A percentile compares a stretch with the other conserved stretches of the same genome.
Conservation (phyloP, 441 rosid genomes). For the Flueggea neowawraea region DNA sequence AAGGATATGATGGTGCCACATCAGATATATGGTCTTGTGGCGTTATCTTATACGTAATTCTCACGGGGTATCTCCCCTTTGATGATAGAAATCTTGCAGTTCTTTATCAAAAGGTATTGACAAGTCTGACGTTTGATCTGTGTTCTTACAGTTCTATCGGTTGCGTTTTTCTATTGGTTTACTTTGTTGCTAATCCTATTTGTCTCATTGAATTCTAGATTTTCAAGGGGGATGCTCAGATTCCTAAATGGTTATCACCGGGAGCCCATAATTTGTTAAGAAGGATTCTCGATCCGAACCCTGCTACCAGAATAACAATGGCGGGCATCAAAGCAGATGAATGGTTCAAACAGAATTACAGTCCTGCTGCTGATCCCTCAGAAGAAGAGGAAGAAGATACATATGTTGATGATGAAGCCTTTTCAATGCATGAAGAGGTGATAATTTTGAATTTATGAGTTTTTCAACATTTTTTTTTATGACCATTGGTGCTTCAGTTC, state of each 20-base stretch:
- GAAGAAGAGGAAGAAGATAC: conserved; percentile 81
- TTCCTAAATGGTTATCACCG: conserved; percentile 78
- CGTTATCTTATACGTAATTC: conserved; percentile 80
- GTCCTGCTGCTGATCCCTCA: conserved; percentile 48
- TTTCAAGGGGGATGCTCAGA: conserved; percentile 81
- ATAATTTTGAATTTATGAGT: background rate
- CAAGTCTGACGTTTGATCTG: background rate
- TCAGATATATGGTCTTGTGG: conserved; percentile 98
- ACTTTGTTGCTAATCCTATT: background rate
- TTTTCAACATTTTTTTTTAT: background rate
- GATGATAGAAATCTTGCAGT: conserved; percentile 93
- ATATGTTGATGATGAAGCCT: conserved; percentile 42
- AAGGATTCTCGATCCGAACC: conserved; percentile 91
- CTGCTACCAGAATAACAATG: conserved; percentile 62
- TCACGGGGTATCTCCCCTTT: conserved; percentile 84
- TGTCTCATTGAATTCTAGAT: conserved; percentile 44
- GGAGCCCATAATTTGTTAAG: conserved; percentile 76
- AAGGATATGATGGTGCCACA: conserved; percentile 93
- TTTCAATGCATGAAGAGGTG: conserved; percentile 57
- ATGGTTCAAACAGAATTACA: conserved; percentile 77
- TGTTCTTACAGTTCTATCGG: background rate
- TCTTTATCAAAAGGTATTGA: conserved; percentile 81
- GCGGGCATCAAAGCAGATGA: conserved; percentile 64
- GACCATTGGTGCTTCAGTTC: background rate
- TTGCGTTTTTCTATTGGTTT: background rate